Percentiles rank a stretch among this genome's conserved stretches.
Evolutionary conservation across 306 rosid species (phyloP).

Genomic region (Trifolium fragiferum): DNA sequence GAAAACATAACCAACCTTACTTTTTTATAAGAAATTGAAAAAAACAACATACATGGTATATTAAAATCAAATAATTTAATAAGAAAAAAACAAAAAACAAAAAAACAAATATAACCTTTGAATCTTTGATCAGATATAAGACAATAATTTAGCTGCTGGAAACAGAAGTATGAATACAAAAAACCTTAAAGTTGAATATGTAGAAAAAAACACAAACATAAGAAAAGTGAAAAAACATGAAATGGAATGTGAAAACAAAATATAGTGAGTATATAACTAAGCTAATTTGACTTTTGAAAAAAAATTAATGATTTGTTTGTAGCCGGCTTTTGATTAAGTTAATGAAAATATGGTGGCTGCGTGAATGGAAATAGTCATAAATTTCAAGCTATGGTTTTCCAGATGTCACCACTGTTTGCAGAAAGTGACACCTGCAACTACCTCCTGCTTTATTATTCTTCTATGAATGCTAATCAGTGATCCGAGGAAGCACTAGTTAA

Average conservation of each 20-base stretch:
- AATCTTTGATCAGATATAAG: not conserved
- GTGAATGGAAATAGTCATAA: slow-evolving; percentile 3
- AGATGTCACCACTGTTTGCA: not conserved
- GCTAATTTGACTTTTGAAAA: slow-evolving; percentile 6
- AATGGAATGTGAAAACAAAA: not conserved
- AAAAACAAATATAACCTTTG: not conserved
- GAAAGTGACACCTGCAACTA: slow-evolving; percentile 4
- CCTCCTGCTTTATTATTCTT: no score
- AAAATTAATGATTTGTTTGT: not conserved
- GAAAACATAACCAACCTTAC: not conserved
- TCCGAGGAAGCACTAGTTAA: no score
- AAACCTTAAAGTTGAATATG: not conserved
- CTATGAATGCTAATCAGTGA: no score
- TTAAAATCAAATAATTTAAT: not conserved
- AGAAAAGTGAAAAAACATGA: not conserved
- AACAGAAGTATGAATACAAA: not conserved
- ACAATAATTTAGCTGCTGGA: not conserved
- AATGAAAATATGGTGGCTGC: slow-evolving; percentile 1
- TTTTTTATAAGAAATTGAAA: not conserved
- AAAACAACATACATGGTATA: not conserved
- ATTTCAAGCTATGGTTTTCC: not conserved
- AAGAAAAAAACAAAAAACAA: not conserved
- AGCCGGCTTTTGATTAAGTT: slow-evolving; percentile 10
- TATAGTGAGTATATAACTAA: not conserved
- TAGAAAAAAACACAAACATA: not conserved